Conservation (phyloP, 1,284 basidiomycete genomes). For the Sutorius eximius region DNA sequence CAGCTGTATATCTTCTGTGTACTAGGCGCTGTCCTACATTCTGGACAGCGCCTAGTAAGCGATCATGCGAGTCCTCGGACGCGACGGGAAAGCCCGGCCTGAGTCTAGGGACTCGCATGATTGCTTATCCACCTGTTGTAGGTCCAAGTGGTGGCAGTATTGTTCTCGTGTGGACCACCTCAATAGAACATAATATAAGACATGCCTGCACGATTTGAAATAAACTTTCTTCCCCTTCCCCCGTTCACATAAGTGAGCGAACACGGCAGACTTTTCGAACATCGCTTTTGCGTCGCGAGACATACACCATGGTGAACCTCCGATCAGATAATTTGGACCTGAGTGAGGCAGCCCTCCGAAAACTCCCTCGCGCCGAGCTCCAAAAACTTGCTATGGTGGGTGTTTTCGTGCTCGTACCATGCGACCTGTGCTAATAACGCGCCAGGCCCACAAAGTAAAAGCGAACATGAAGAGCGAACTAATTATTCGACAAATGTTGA, state of each 20-base stretch:
- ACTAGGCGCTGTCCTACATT: too few species aligned
- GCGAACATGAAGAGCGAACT: slow-evolving; percentile 30
- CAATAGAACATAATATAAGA: slow-evolving; percentile 9
- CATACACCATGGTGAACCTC: slow-evolving; percentile 11
- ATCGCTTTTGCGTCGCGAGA: background rate
- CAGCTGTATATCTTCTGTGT: background rate
- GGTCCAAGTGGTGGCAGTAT: slow-evolving; percentile 20
- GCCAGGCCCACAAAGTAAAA: slow-evolving; percentile 23
- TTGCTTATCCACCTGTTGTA: slow-evolving; percentile 20
- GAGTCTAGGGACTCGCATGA: too few species aligned
- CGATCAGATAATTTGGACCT: slow-evolving; percentile 1
- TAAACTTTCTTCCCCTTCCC: background rate
- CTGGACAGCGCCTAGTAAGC: too few species aligned
- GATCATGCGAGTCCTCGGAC: too few species aligned
- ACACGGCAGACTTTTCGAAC: background rate
- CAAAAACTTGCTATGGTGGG: slow-evolving; percentile 33
- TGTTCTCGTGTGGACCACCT: slow-evolving; percentile 16
- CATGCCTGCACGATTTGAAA: background rate
- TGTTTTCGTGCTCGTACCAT: background rate
- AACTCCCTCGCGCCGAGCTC: slow-evolving; percentile 25
- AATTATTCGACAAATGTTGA: slow-evolving; percentile 25
- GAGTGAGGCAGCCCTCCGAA: slow-evolving; percentile 23
- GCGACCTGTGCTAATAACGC: background rate
- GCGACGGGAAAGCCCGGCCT: too few species aligned
- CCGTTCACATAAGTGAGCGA: background rate